A percentile compares a stretch with the other conserved stretches of the same genome.
Evolutionary conservation across 2,329 filamentous ascomycete genomes (phyloP).

Genomic region (Corniculantispora saksenae): DNA sequence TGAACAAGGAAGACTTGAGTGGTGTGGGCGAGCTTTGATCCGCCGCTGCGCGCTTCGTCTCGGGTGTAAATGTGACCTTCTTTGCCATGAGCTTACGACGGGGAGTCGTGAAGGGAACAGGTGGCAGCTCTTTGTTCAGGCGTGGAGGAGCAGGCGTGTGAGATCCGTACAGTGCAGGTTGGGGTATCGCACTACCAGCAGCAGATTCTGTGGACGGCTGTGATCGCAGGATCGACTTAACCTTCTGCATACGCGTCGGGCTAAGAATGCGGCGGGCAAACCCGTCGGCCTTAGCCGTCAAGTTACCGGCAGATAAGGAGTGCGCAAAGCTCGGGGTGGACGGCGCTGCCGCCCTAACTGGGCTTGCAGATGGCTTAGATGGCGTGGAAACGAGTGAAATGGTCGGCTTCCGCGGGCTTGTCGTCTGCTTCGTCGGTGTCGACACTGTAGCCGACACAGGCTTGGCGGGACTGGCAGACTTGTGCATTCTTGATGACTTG

Average conservation of each 20-base stretch:
- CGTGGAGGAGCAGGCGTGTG: slow-evolving; percentile 49
- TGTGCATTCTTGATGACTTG: slow-evolving; percentile 66
- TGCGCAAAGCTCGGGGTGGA: slow-evolving; percentile 41
- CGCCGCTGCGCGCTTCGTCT: slow-evolving; percentile 54
- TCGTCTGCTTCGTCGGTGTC: slow-evolving; percentile 49
- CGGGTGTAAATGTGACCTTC: slow-evolving; percentile 78
- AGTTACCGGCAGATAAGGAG: slow-evolving; percentile 52
- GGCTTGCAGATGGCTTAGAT: slow-evolving; percentile 9
- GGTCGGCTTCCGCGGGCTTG: slow-evolving; percentile 4
- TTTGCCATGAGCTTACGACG: slow-evolving; percentile 65
- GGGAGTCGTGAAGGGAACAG: slow-evolving; percentile 62
- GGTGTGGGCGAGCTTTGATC: slow-evolving; percentile 58
- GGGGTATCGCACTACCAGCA: slow-evolving; percentile 50
- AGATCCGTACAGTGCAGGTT: slow-evolving; percentile 40
- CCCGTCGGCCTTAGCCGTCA: slow-evolving; percentile 36
- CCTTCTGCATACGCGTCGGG: slow-evolving; percentile 53
- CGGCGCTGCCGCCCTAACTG: neutral
- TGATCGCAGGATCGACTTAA: slow-evolving; percentile 59
- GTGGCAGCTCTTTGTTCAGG: slow-evolving; percentile 54
- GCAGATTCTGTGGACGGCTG: slow-evolving; percentile 39
- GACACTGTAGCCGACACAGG: slow-evolving; percentile 35
- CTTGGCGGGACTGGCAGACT: slow-evolving; percentile 35
- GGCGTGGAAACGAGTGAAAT: slow-evolving; percentile 7
- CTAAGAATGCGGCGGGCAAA: slow-evolving; percentile 44
- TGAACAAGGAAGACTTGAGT: slow-evolving; percentile 49